Evolutionary conservation across 306 rosid species (phyloP).

Genomic region (Cicer chorassanicum): DNA sequence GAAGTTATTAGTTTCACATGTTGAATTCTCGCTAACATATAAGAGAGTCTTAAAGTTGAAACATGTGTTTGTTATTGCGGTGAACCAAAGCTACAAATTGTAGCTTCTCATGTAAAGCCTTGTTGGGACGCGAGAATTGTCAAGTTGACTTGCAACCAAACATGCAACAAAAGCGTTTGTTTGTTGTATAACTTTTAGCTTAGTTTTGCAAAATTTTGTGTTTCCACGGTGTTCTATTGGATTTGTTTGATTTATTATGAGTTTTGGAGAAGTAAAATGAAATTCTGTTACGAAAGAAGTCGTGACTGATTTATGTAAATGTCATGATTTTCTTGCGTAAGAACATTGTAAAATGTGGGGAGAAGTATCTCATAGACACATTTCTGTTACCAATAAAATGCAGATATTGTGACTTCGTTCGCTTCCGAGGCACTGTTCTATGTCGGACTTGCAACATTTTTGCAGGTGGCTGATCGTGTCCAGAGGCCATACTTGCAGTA

Average conservation of each 20-base stretch:
- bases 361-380: conserved; percentile 20
- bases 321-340: conserved; percentile 16
- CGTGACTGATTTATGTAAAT: neutral
- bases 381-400: conserved; percentile 46
- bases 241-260: neutral
- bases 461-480: conserved; percentile 71
- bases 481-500: conserved; percentile 87
- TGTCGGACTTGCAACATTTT: conserved; percentile 68
- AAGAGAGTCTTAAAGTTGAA: conserved; percentile 4
- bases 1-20: conserved; percentile 21
- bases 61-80: conserved; percentile 11
- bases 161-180: neutral
- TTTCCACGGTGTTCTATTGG: conserved; percentile 1
- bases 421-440: conserved; percentile 68
- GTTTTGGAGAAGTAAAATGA: conserved; percentile 16
- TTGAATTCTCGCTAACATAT: neutral
- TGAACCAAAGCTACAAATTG: neutral
- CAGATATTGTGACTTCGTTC: conserved; percentile 71
- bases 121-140: neutral
- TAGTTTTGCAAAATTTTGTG: conserved; percentile 1
- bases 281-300: neutral
- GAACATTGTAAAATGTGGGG: neutral
- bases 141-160: neutral
- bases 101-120: neutral
- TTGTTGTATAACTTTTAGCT: conserved; percentile 5